A percentile compares a stretch with the other conserved stretches of the same genome.
phyloP scores from a whole-genome alignment of 129 eudicot species.

The Chrysanthemum seticuspe region DNA sequence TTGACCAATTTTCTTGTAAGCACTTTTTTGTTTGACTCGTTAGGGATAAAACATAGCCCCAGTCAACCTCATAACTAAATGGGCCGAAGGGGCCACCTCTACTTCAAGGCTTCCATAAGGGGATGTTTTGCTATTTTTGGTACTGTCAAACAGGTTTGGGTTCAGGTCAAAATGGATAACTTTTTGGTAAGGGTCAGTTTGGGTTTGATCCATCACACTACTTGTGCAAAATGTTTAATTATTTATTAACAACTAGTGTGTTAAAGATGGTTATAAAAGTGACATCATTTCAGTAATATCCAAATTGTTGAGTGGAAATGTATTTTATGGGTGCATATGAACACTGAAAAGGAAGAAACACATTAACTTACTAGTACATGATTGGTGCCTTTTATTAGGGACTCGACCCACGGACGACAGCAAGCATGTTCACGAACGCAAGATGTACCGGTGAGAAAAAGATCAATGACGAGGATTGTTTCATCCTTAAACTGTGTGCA shows the following conservation, averaged over 20 bases:
- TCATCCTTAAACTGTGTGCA: conserved; percentile 80
- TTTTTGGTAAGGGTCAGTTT: too few relatives aligned
- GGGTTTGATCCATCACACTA: too few relatives aligned
- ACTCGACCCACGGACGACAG: conserved; percentile 87
- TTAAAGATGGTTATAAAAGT: too few relatives aligned
- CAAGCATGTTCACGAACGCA: conserved; percentile 82
- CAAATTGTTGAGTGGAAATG: neutral
- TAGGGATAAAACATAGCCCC: neutral
- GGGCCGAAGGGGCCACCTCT: neutral
- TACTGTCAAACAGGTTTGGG: too few relatives aligned
- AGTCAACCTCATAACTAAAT: neutral
- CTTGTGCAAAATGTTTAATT: too few relatives aligned
- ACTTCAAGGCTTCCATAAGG: neutral
- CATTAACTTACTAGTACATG: conserved; percentile 11
- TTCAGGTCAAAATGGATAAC: too few relatives aligned
- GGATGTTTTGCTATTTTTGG: too few relatives aligned
- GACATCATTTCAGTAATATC: neutral
- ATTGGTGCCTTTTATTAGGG: conserved; percentile 46
- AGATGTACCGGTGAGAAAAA: conserved; percentile 91
- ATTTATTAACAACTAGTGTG: too few relatives aligned
- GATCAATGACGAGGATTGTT: conserved; percentile 88
- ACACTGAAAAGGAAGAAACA: neutral
- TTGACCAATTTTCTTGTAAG: neutral
- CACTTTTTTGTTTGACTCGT: neutral
- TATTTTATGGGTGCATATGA: neutral